Conservation (phyloP, 169 alveolate genomes). For the Babesia bigemina region DNA sequence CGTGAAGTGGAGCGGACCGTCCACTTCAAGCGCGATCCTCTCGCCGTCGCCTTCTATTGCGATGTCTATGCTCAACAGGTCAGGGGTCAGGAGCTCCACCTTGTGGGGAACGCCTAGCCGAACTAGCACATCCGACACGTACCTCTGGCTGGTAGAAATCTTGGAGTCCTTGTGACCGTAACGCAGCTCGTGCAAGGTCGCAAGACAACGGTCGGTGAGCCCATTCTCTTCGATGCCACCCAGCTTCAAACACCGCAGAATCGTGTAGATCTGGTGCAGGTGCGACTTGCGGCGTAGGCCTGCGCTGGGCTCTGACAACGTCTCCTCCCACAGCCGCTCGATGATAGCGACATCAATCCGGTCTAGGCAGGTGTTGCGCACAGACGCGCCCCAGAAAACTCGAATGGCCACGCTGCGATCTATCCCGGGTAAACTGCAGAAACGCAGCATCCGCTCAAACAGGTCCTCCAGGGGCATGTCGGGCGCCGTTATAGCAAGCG, state of each 20-base stretch:
- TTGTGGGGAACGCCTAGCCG: conserved; percentile 65
- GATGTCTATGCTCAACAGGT: conserved; percentile 65
- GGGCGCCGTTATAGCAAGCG: conserved; percentile 42
- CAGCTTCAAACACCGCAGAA: conserved; percentile 9
- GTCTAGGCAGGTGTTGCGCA: neutral
- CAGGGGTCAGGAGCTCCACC: conserved; percentile 53
- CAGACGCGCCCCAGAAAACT: conserved; percentile 35
- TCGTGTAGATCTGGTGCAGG: conserved; percentile 38
- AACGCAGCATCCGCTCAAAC: conserved; percentile 8
- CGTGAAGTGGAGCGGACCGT: conserved; percentile 66
- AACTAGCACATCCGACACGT: conserved; percentile 62
- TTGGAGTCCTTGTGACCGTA: conserved; percentile 53
- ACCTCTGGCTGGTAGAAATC: conserved; percentile 57
- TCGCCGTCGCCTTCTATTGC: conserved; percentile 51
- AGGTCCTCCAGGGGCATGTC: conserved; percentile 3
- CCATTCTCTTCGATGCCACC: conserved; percentile 6
- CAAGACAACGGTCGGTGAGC: conserved; percentile 29
- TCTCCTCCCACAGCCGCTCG: conserved; percentile 5
- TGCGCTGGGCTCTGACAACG: conserved; percentile 2
- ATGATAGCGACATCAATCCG: neutral
- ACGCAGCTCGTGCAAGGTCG: conserved; percentile 1
- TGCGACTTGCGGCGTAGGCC: conserved; percentile 29
- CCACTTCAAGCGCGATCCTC: conserved; percentile 65
- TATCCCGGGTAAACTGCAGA: neutral
- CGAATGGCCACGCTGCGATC: conserved; percentile 31